Evolutionary conservation across 192 early-diverging fungal genomes (phyloP), one percentile per base, ranked within the genome.

Genomic region (Coemansia sp.): DNA sequence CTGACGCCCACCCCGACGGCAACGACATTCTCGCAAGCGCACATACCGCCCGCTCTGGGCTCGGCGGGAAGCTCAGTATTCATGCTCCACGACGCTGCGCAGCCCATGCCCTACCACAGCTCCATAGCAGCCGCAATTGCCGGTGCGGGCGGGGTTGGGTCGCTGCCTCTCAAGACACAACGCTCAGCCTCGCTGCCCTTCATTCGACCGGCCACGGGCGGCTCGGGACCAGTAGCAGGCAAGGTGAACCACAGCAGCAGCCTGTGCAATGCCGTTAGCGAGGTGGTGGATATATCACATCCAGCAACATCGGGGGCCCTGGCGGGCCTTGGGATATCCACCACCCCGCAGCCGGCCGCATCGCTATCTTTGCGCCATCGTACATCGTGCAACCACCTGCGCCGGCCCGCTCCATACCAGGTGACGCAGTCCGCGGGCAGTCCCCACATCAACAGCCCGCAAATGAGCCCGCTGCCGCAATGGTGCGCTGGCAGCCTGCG

Each of bases 101-200:
- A 27, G 37, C 31, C 25, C 25, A 36, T 30, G 49, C 32, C 31
- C 0, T 51, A 51, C 37, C 51, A 47, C 22, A 50, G 35, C 30
- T 43, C 35, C 22, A 25, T 63, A 36, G 60, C 35, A n/a, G 60
- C 52, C 9, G 60, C 62, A 21, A 44, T 50, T 38, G 56, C 56
- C n/a, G 20, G 30, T 22, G 25, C 11, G 31, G 31, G 55, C 39
- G 16, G 54, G 23, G n/a, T 17, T 25, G n/a, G 22, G 19, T 37
- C 28, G 33, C 39, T 53, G 38, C 60, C 55, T 9, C 31, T 65
- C 21, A 73, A 73, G 58, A 73, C 69, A 3, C 69, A 73, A 51
- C 62, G 69, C 3, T 73, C 69, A 14, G 69, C 69, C 4, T 73
- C 69, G 9, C 69, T 73, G 11, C 69, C 69, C 16, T 73, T 63